Conservation (phyloP, 139 green algal genomes). For the Coccomyxa sp. region DNA sequence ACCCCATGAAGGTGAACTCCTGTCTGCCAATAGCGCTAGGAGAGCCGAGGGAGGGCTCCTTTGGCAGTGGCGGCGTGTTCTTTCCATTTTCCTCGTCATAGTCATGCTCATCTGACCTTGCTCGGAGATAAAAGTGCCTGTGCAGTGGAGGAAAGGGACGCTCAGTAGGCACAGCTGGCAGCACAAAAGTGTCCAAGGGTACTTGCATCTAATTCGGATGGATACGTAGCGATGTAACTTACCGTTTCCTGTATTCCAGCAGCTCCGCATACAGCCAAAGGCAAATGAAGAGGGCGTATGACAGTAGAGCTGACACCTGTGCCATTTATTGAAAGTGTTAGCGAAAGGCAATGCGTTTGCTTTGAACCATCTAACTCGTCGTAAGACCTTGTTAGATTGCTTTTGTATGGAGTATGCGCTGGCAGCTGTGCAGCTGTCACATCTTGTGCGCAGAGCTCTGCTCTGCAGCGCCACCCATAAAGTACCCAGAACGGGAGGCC, state of each 20-base stretch:
- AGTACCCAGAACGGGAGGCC: no score
- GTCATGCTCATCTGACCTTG: not conserved
- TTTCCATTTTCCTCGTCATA: not conserved
- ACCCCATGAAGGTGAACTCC: not conserved
- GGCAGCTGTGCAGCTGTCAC: no score
- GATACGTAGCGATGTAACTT: not conserved
- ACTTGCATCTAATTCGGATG: not conserved
- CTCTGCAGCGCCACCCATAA: no score
- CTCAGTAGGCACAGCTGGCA: not conserved
- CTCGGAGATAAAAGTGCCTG: not conserved
- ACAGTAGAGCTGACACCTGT: constrained; percentile 15
- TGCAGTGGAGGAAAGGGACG: not conserved
- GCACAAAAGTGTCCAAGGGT: not conserved
- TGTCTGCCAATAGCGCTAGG: not conserved
- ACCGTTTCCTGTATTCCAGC: not conserved
- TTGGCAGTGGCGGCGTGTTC: not conserved
- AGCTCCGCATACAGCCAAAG: constrained; percentile 25
- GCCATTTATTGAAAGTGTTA: no score
- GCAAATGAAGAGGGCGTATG: constrained; percentile 6
- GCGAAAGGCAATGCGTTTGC: no score
- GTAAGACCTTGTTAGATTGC: no score
- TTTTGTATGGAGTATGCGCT: no score
- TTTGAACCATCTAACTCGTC: no score
- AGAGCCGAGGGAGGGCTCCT: not conserved
- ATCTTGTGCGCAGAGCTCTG: no score